phyloP scores from a whole-genome alignment of 2,329 filamentous ascomycete genomes.

The Pyrenophora teres region DNA sequence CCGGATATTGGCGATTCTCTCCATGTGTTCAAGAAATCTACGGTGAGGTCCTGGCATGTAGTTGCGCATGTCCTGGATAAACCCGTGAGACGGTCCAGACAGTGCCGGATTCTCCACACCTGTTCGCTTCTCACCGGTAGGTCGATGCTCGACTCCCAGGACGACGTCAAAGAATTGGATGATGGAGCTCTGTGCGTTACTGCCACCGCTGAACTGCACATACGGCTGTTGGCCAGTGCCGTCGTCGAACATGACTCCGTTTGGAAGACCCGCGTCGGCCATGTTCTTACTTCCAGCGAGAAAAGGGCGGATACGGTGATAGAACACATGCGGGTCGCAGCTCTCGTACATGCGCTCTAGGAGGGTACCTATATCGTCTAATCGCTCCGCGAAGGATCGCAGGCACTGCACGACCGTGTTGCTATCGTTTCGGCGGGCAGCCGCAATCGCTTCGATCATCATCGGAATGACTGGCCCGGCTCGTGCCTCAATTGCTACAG shows the following conservation, averaged over 20 bases:
- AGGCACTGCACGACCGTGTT: slow-evolving; percentile 76
- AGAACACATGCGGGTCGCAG: slow-evolving; percentile 94
- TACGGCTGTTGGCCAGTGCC: slow-evolving; percentile 70
- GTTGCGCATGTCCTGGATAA: slow-evolving; percentile 93
- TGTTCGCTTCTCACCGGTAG: slow-evolving; percentile 73
- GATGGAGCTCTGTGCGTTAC: slow-evolving; percentile 94
- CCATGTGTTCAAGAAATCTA: slow-evolving; percentile 82
- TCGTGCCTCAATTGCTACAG: slow-evolving; percentile 91
- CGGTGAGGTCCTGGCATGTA: slow-evolving; percentile 97
- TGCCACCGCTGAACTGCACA: slow-evolving; percentile 87
- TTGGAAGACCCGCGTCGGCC: slow-evolving; percentile 86
- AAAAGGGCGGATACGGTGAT: slow-evolving; percentile 93
- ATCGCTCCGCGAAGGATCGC: slow-evolving; percentile 79
- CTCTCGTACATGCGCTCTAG: slow-evolving; percentile 92
- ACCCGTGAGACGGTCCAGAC: slow-evolving; percentile 72
- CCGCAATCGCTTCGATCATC: slow-evolving; percentile 85
- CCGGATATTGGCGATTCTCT: slow-evolving; percentile 81
- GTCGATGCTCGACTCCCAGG: slow-evolving; percentile 85
- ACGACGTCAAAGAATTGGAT: slow-evolving; percentile 98
- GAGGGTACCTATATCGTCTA: slow-evolving; percentile 81
- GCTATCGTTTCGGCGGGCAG: slow-evolving; percentile 72
- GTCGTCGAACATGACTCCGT: slow-evolving; percentile 86
- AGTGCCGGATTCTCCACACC: slow-evolving; percentile 49
- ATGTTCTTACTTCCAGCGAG: slow-evolving; percentile 97
- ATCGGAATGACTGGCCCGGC: slow-evolving; percentile 84